Evolutionary conservation across 2,329 filamentous ascomycete species (phyloP).

Genomic region (Fusarium sp.): DNA sequence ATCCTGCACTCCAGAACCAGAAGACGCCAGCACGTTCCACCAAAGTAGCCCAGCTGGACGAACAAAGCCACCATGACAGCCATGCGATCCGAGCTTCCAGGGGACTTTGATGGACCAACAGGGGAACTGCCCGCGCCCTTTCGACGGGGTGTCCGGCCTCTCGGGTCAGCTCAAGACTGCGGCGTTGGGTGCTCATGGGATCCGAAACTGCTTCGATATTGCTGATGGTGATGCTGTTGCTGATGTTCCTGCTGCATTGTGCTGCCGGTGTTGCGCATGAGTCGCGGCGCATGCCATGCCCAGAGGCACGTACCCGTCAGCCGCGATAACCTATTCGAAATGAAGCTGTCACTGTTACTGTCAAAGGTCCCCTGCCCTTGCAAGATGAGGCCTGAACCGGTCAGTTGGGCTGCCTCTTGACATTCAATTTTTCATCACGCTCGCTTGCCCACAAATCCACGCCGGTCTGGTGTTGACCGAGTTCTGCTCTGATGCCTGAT

Average conservation of each 20-base stretch:
- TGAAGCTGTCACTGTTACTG: background rate
- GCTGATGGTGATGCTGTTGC: background rate
- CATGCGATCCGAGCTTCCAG: slow-evolving; percentile 26
- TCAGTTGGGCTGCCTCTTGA: slow-evolving; percentile 35
- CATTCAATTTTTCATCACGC: background rate
- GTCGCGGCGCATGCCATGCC: background rate
- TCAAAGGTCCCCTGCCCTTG: slow-evolving; percentile 34
- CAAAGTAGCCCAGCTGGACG: slow-evolving; percentile 7
- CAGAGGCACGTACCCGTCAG: background rate
- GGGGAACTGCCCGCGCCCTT: slow-evolving; percentile 2
- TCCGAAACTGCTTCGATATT: slow-evolving; percentile 6
- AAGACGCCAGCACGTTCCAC: slow-evolving; percentile 7
- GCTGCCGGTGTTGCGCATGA: background rate
- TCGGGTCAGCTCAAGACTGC: slow-evolving; percentile 34
- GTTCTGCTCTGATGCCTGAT: slow-evolving; percentile 10
- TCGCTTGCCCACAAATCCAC: background rate
- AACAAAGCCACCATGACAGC: slow-evolving; percentile 23
- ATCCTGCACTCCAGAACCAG: slow-evolving; percentile 7
- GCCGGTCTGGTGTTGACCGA: background rate
- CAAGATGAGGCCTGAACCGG: slow-evolving; percentile 41
- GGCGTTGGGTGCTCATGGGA: slow-evolving; percentile 25
- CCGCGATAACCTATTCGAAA: background rate
- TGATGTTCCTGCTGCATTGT: background rate
- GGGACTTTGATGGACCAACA: slow-evolving; percentile 12
- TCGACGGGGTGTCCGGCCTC: slow-evolving; percentile 31